phyloP scores from a whole-genome alignment of 352 stramenopile genomes.

The Globisporangium barbulae region DNA sequence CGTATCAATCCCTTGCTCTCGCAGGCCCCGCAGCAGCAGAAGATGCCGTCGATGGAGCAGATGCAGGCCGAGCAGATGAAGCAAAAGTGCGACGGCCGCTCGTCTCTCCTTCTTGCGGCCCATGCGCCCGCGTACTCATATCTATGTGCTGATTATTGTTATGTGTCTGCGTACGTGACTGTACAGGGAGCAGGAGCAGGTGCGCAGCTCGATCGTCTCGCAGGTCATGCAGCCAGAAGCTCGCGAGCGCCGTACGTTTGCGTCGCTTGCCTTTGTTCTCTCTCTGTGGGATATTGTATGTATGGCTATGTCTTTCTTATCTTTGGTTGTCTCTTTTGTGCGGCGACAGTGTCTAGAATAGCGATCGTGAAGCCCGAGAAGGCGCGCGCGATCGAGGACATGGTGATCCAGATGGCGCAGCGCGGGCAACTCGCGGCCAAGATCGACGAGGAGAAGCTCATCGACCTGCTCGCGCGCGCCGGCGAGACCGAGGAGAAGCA shows the following conservation, averaged over 20 bases:
- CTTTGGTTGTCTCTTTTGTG: too few species aligned
- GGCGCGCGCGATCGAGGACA: conserved; percentile 78
- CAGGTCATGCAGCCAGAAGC: conserved; percentile 79
- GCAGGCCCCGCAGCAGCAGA: conserved; percentile 19
- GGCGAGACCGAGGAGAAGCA: conserved; percentile 81
- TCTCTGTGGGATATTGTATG: not conserved
- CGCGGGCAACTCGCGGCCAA: conserved; percentile 73
- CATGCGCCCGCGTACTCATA: not conserved
- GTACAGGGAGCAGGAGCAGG: conserved; percentile 71
- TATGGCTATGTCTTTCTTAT: too few species aligned
- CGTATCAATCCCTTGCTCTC: too few species aligned
- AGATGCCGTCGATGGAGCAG: conserved; percentile 64
- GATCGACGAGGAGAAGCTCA: conserved; percentile 85
- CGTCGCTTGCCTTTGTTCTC: not conserved
- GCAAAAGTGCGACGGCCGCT: conserved; percentile 48
- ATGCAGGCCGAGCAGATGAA: conserved; percentile 85
- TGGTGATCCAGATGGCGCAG: conserved; percentile 86
- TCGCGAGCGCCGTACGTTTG: conserved; percentile 69
- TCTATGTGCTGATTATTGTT: not conserved
- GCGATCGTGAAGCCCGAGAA: conserved; percentile 88
- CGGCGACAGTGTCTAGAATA: conserved; percentile 70
- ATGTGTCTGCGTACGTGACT: not conserved
- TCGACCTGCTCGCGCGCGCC: conserved; percentile 76
- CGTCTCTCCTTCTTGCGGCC: not conserved
- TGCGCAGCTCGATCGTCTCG: conserved; percentile 70